These are phyloP conservation scores for Candida pini DNA, from an alignment of 805 yeast genomes.

Conservation along the genomic window DNA sequence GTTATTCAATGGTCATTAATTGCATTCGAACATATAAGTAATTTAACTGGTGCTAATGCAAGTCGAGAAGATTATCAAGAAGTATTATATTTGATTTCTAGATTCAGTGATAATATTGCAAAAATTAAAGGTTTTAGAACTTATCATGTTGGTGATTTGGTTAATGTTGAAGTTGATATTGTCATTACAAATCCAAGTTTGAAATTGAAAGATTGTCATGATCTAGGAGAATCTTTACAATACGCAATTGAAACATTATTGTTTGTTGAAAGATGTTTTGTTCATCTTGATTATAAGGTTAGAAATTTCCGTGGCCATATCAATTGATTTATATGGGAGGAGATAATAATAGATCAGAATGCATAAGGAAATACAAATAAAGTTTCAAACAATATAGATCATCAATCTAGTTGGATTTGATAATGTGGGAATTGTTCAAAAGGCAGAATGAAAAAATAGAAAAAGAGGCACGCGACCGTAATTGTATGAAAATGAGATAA, in stretches of 20 bases:
- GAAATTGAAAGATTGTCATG: conserved; percentile 64
- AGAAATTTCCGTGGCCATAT: conserved; percentile 35
- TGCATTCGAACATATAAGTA: conserved; percentile 67
- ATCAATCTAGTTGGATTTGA: too few species aligned
- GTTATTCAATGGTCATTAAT: conserved; percentile 57
- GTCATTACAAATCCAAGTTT: conserved; percentile 45
- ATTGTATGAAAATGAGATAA: too few species aligned
- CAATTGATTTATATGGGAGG: conserved; percentile 2
- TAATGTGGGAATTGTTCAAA: too few species aligned
- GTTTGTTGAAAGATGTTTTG: conserved; percentile 74
- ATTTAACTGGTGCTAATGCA: conserved; percentile 72
- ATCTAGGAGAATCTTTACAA: conserved; percentile 75
- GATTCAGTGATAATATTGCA: conserved; percentile 64
- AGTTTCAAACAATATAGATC: too few species aligned
- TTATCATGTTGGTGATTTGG: conserved; percentile 73
- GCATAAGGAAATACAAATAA: too few species aligned
- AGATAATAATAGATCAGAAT: too few species aligned
- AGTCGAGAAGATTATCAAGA: conserved; percentile 56
- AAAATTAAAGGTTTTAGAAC: conserved; percentile 62
- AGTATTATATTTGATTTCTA: conserved; percentile 56
- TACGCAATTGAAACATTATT: conserved; percentile 76
- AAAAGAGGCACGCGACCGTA: too few species aligned
- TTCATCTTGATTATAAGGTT: conserved; percentile 60
- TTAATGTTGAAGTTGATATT: conserved; percentile 73
- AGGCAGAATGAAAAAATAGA: too few species aligned